Evolutionary conservation across 2,329 filamentous ascomycete genomes (phyloP).

Genomic region (Aspergillus sp.): DNA sequence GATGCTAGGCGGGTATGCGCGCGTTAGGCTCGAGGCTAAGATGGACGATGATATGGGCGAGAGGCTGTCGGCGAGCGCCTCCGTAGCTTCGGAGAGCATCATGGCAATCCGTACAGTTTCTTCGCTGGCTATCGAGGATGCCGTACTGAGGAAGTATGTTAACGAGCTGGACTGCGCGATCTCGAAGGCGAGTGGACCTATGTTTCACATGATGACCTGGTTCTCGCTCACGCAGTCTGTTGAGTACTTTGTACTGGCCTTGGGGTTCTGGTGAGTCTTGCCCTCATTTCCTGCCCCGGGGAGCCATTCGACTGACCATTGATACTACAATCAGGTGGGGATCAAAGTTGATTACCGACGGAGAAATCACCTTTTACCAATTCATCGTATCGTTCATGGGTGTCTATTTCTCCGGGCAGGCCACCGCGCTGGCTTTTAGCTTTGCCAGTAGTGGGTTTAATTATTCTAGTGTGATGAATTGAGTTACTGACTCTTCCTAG

Average conservation of each 20-base stretch:
- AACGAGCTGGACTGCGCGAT: slow-evolving; percentile 21
- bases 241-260: slow-evolving; percentile 27
- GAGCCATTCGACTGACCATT: background rate
- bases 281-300: background rate
- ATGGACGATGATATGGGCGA: slow-evolving; percentile 20
- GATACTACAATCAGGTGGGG: slow-evolving; percentile 49
- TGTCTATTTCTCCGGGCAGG: slow-evolving; percentile 39
- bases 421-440: slow-evolving; percentile 26
- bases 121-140: slow-evolving; percentile 47
- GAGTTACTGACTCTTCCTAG: slow-evolving; percentile 13
- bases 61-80: slow-evolving; percentile 44
- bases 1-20: slow-evolving; percentile 46
- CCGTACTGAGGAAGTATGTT: slow-evolving; percentile 32
- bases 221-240: slow-evolving; percentile 29
- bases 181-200: slow-evolving; percentile 16
- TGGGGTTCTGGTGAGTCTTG: slow-evolving; percentile 33
- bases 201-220: slow-evolving; percentile 28
- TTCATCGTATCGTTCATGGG: slow-evolving; percentile 48
- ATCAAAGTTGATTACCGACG: slow-evolving; percentile 53
- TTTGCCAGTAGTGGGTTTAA: slow-evolving; percentile 23
- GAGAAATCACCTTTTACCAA: slow-evolving; percentile 40
- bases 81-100: slow-evolving; percentile 47
- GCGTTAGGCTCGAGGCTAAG: slow-evolving; percentile 47
- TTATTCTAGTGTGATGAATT: background rate
- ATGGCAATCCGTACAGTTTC: slow-evolving; percentile 49